Evolutionary conservation across 2,329 filamentous ascomycete genomes (phyloP), one percentile per base, ranked within the genome.

Genomic region (Penicillium freii): DNA sequence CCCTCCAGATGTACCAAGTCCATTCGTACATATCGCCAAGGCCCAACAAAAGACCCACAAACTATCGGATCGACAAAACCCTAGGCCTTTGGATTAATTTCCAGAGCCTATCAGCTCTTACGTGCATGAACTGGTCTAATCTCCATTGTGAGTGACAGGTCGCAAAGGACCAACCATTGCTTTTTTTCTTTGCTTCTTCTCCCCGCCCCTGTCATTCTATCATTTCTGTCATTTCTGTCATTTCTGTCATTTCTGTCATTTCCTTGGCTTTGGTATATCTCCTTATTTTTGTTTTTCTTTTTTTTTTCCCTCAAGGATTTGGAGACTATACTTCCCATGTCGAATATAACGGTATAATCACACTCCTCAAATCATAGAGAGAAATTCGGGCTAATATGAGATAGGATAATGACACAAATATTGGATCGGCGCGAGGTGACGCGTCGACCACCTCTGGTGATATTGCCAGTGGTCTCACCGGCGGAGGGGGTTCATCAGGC

Each of bases 401-500:
- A 19, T 21, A 78, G 75, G 63, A 75, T 42, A 74, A 72, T 65
- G 75, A 78, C 52, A 69, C 75, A 7, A 78, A 78, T 49, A 64
- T 78, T 51, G 75, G 75, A 17, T 76, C 75, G 5, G 69, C 75
- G 44, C 71, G 75, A 44, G 74, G 74, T 15, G 68, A 74, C 60
- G 71, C 73, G n/a, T 71, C 73, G 13, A 70, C 74, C 8, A 68
- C 67, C 2, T 68, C 69, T 3, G 67, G 70, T 13, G 68, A 75
- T 23, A 59, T 70, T 5, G 63, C 71, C 15, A 61, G 65, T 31
- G 60, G 58, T 8, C 59, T 77, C 25, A 73, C 69, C 2, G 67
- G 70, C 23, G 65, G 57, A 8, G 68, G 67, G 15, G 78, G 81
- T 27, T 82, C 80, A n/a, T 84, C 82, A 3, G 69, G 79, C 31